Base-by-base conservation (phyloP, 495 filamentous ascomycete genomes). In the Tetracladium marchalianum region DNA sequence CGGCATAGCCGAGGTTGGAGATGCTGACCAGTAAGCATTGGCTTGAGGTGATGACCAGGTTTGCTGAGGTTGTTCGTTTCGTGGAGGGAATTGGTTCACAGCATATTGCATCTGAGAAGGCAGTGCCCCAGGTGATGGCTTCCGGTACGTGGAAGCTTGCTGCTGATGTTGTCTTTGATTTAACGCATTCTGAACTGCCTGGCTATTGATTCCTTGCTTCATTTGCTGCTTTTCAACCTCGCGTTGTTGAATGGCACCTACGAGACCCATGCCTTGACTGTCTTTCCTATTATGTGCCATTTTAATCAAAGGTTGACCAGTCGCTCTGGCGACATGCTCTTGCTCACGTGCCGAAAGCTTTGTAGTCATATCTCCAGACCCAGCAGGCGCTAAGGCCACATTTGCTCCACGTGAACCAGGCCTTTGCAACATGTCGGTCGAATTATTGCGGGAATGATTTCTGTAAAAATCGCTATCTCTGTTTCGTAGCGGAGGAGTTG, bases 261-360 rank as follows among this genome's bases (percentile, higher is more conserved):
- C 76, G 2, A 90, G 69, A 2, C 85, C 84, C 37, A 59, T 69
- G 13, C 73, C 68, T 13, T 66, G 62, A 0, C 67, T 60, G 46
- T 66, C 68, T 31, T 64, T 68, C 31, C 69, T 75, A 27, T 53
- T 53, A 10, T 76, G 71, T 16, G 77, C 77, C 58, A 92, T 67
- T 31, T 80, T 81, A 53, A 94, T 80, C 50, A 97, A 72, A 2
- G 90, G 82, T 1, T 80, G 82, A 0, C 86, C 85, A 6, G 90
- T 95, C 49, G 86, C 71, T 31, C 87, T 77, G n/a, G 90, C 85
- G 24, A 97, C 80, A 57, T 94, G 84, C 60, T 95, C 87, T 57
- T 95, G 90, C 61, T 97, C 90, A 7, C 85, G 82, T n/a, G 90
- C 90, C 12, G 89, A 90, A 15, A 95, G 75, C 45, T 82, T 77